Percentiles rank a stretch among this genome's conserved stretches.
These are phyloP conservation scores for Chenopodium quinoa DNA, from an alignment of 148 eudicot species.

Conservation along the genomic window DNA sequence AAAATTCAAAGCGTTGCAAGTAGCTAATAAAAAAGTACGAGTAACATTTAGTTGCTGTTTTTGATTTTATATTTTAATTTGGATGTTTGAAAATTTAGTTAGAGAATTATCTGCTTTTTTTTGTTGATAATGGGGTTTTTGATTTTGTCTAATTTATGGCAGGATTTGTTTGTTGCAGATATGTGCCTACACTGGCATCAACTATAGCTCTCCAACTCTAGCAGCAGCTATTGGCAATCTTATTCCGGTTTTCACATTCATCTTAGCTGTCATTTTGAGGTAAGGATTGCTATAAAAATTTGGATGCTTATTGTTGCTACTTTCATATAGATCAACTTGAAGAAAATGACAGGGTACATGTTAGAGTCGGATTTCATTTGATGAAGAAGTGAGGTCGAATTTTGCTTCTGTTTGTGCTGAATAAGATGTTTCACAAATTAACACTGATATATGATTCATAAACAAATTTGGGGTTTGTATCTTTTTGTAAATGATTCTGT, in stretches of 20 bases:
- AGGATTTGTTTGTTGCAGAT: conserved; percentile 58
- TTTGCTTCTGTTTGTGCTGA: not conserved
- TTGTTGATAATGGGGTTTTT: not conserved
- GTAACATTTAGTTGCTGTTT: not conserved
- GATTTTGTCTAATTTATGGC: conserved; percentile 27
- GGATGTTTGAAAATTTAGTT: not conserved
- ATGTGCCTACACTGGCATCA: conserved; percentile 51
- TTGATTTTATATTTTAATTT: not conserved
- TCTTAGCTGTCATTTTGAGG: conserved; percentile 60
- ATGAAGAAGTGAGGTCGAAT: not conserved
- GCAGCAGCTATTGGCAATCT: conserved; percentile 69
- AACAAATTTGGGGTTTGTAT: too few species aligned
- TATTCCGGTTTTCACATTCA: conserved; percentile 62
- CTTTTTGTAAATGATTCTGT: too few species aligned
- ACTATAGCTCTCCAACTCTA: conserved; percentile 63
- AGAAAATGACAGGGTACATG: not conserved
- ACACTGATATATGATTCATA: too few species aligned
- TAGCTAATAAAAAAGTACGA: too few species aligned
- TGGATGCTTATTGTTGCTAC: not conserved
- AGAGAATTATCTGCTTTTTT: too few species aligned
- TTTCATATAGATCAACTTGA: not conserved
- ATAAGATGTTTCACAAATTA: too few species aligned
- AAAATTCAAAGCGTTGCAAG: too few species aligned
- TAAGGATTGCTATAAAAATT: conserved; percentile 6
- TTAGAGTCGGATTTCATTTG: not conserved